phyloP scores from a whole-genome alignment of 192 early-diverging fungal species.

The Coemansia sp. region DNA sequence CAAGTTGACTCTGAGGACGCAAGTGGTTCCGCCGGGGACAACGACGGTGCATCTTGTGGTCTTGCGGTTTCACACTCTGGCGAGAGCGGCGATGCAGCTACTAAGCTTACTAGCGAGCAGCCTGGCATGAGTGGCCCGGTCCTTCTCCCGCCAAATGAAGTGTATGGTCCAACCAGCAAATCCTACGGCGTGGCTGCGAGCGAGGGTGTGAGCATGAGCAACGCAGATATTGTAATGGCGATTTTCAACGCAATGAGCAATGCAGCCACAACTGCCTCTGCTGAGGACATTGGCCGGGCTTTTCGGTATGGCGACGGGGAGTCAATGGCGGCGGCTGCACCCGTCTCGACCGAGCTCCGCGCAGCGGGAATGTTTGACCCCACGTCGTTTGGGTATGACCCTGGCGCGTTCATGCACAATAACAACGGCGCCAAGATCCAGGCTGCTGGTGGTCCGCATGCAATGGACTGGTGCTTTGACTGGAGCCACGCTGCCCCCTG shows the following conservation, averaged over 20 bases:
- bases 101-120: background rate
- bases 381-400: constrained; percentile 30
- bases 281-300: background rate
- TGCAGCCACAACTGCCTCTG: background rate
- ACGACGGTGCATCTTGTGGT: background rate
- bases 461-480: constrained; percentile 45
- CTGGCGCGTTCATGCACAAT: constrained; percentile 19
- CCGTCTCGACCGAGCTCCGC: background rate
- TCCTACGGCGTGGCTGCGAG: background rate
- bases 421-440: constrained; percentile 6
- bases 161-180: constrained; percentile 15
- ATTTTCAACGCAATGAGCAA: constrained; percentile 47
- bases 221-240: constrained; percentile 36
- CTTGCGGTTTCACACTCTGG: background rate
- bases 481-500: constrained; percentile 14
- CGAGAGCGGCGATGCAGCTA: background rate
- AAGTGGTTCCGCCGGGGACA: background rate
- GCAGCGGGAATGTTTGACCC: constrained; percentile 8
- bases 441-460: constrained; percentile 3
- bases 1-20: constrained; percentile 12
- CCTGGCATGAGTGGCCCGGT: background rate
- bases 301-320: background rate
- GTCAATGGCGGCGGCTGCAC: background rate
- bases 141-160: constrained; percentile 13
- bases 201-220: constrained; percentile 12